A percentile compares a stretch with the other conserved stretches of the same genome.
These are phyloP conservation scores for Lactarius pseudohatsudake DNA, from an alignment of 768 basidiomycete species.

Conservation along the genomic window DNA sequence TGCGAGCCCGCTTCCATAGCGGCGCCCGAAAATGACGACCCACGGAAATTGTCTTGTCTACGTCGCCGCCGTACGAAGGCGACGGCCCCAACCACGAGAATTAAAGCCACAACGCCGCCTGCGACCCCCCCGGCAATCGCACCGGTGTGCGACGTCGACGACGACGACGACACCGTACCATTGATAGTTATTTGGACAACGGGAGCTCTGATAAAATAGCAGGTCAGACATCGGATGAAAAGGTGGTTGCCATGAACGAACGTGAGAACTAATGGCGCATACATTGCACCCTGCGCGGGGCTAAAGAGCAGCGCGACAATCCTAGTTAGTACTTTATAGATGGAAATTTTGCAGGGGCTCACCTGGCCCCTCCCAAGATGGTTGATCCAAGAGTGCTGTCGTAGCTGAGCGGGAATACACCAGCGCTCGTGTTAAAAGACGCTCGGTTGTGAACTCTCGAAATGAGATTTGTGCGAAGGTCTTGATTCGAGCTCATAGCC, in stretches of 20 bases:
- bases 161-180: background rate
- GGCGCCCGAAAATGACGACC: background rate
- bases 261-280: slow-evolving; percentile 31
- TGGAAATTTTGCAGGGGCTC: background rate
- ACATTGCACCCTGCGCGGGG: slow-evolving; percentile 32
- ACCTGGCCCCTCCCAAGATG: slow-evolving; percentile 22
- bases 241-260: slow-evolving; percentile 9
- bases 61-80: slow-evolving; percentile 18
- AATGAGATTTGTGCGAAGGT: slow-evolving; percentile 15
- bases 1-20: background rate
- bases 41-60: background rate
- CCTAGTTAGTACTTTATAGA: background rate
- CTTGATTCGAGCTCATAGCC: slow-evolving; percentile 5
- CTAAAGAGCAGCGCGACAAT: slow-evolving; percentile 1
- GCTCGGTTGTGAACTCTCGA: slow-evolving; percentile 16
- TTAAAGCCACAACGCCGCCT: slow-evolving; percentile 17
- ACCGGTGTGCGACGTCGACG: slow-evolving; percentile 5
- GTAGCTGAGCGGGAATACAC: slow-evolving; percentile 19
- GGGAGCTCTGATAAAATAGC: background rate
- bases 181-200: slow-evolving; percentile 7
- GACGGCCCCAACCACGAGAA: background rate
- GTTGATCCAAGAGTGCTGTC: slow-evolving; percentile 6
- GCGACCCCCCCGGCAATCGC: slow-evolving; percentile 25
- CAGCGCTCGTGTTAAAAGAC: slow-evolving; percentile 7
- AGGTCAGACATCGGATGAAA: background rate